These are phyloP conservation scores for Penicillium atrosanguineum DNA, from an alignment of 495 filamentous ascomycete genomes.

Conservation along the genomic window DNA sequence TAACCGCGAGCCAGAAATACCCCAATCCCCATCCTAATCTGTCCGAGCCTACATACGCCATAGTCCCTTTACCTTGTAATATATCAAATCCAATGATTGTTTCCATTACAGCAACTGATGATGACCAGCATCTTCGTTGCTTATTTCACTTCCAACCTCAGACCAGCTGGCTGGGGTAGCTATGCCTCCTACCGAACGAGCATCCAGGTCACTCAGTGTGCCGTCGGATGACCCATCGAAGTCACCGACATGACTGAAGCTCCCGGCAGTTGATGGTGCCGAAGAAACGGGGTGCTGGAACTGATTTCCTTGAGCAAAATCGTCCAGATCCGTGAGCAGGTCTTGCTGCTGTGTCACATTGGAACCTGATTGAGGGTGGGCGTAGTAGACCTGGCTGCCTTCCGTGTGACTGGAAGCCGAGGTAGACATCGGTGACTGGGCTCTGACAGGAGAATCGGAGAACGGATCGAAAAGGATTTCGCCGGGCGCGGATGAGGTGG, in stretches of 20 bases:
- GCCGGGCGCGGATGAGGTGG: constrained; percentile 42
- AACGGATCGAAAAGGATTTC: constrained; percentile 24
- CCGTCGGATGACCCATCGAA: constrained; percentile 46
- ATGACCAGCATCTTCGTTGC: constrained; percentile 47
- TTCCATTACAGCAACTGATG: constrained; percentile 17
- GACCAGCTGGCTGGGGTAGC: constrained; percentile 73
- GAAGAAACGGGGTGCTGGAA: constrained; percentile 30
- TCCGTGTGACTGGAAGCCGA: constrained; percentile 35
- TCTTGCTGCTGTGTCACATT: constrained; percentile 28
- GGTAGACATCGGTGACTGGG: constrained; percentile 13
- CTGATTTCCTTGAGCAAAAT: constrained; percentile 9
- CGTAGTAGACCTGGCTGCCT: constrained; percentile 29
- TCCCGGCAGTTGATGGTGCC: constrained; percentile 37
- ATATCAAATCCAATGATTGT: neutral
- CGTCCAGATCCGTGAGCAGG: constrained; percentile 13
- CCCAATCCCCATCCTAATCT: neutral
- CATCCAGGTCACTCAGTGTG: constrained; percentile 62
- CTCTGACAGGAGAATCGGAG: constrained; percentile 14
- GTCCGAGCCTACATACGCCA: constrained; percentile 5
- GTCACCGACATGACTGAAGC: constrained; percentile 35
- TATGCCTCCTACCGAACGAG: constrained; percentile 45
- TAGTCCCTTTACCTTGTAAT: neutral
- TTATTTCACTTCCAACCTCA: constrained; percentile 72
- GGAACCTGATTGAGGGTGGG: constrained; percentile 31
- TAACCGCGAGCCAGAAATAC: neutral